Percentiles rank a stretch among this genome's conserved stretches.
phyloP scores from a whole-genome alignment of 179 eudicot genomes.

The Vitellaria paradoxa region DNA sequence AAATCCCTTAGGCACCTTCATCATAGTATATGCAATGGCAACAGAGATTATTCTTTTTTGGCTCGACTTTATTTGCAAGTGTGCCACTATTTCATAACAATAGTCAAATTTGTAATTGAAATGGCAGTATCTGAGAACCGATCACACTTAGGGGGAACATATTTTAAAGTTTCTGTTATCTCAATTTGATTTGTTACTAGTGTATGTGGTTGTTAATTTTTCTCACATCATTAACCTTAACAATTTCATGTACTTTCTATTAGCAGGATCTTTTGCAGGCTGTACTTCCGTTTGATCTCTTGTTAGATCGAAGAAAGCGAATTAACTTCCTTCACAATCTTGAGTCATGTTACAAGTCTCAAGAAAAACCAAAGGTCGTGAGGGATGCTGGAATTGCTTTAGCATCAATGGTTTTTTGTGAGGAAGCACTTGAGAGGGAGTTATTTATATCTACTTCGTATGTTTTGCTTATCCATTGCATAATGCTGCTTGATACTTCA shows the following conservation, averaged over 20 bases:
- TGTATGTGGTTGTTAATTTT: neutral
- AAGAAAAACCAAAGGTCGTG: slow-evolving; percentile 64
- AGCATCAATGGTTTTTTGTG: slow-evolving; percentile 77
- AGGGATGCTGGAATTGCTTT: slow-evolving; percentile 89
- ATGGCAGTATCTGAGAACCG: neutral
- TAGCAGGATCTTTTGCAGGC: slow-evolving; percentile 89
- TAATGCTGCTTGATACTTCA: neutral
- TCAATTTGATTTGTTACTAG: neutral
- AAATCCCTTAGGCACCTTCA: neutral
- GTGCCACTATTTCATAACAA: neutral
- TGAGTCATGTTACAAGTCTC: slow-evolving; percentile 36
- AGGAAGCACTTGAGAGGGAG: slow-evolving; percentile 90
- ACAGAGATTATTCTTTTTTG: neutral
- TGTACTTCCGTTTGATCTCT: slow-evolving; percentile 85
- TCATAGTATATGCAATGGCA: neutral
- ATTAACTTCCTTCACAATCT: slow-evolving; percentile 48
- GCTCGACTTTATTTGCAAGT: neutral
- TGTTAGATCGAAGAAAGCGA: slow-evolving; percentile 76
- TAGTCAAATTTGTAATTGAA: slow-evolving; percentile 1
- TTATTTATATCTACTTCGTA: slow-evolving; percentile 94
- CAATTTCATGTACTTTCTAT: slow-evolving; percentile 21
- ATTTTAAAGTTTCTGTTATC: slow-evolving; percentile 1
- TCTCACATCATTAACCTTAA: slow-evolving; percentile 7
- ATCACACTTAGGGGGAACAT: neutral
- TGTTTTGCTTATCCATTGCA: slow-evolving; percentile 26